These are phyloP conservation scores for Jatropha podagrica DNA, from an alignment of 441 rosid species.

Conservation along the genomic window DNA sequence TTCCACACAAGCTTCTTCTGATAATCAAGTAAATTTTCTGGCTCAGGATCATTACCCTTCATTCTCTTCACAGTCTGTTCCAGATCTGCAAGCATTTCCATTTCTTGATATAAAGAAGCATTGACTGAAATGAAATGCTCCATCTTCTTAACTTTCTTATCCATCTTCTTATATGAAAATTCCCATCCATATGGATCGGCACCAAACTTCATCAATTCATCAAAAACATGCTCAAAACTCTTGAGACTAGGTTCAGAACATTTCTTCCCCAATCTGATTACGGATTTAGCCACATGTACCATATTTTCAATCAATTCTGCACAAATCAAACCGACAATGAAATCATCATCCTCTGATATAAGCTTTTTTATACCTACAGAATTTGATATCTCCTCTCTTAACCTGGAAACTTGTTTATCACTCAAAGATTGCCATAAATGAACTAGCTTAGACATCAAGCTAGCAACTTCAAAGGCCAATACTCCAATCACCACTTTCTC, in stretches of 20 bases:
- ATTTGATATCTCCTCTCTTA: conserved; percentile 69
- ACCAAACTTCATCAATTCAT: conserved; percentile 52
- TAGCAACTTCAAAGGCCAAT: conserved; percentile 85
- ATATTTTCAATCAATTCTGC: conserved; percentile 71
- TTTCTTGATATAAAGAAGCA: conserved; percentile 81
- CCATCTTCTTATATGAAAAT: conserved; percentile 78
- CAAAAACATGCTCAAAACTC: conserved; percentile 56
- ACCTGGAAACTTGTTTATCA: conserved; percentile 68
- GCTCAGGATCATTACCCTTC: conserved; percentile 54
- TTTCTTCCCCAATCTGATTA: conserved; percentile 69
- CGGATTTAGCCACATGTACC: conserved; percentile 60
- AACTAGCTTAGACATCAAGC: conserved; percentile 81
- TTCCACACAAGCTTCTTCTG: conserved; percentile 87
- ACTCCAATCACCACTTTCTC: conserved; percentile 69
- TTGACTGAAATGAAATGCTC: conserved; percentile 71
- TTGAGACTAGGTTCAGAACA: conserved; percentile 66
- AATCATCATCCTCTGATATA: conserved; percentile 78
- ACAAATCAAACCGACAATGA: conserved; percentile 51
- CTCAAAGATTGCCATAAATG: conserved; percentile 87
- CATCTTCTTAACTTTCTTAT: conserved; percentile 84
- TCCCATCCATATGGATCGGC: conserved; percentile 73
- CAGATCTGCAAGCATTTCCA: conserved; percentile 76
- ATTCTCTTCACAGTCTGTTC: conserved; percentile 82
- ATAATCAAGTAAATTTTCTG: conserved; percentile 57
- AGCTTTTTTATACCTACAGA: conserved; percentile 78